Percentiles rank a stretch among this genome's conserved stretches.
Evolutionary conservation across 768 basidiomycete species (phyloP).

Genomic region (Suillus clintonianus): DNA sequence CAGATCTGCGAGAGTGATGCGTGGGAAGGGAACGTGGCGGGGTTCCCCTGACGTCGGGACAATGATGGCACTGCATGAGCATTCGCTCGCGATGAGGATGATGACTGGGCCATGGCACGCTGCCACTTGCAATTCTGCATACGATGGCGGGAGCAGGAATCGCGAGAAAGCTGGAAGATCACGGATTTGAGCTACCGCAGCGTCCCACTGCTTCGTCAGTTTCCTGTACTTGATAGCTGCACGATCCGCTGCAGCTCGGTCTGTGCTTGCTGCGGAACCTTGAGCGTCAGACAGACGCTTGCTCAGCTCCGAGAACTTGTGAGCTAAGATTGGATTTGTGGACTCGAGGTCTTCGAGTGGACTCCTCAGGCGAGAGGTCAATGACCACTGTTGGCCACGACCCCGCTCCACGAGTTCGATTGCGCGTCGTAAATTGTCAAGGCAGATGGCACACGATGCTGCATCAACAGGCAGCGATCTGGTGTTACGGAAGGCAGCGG

Average conservation of each 20-base stretch:
- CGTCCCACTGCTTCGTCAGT: constrained; percentile 5
- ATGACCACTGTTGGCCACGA: constrained; percentile 28
- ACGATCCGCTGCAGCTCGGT: not conserved
- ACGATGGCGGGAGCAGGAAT: constrained; percentile 16
- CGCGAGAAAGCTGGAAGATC: constrained; percentile 10
- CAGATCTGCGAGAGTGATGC: constrained; percentile 15
- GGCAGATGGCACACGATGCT: constrained; percentile 16
- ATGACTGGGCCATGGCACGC: constrained; percentile 21
- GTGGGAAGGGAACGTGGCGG: constrained; percentile 17
- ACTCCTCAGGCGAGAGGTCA: constrained; percentile 24
- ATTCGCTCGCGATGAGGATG: constrained; percentile 14
- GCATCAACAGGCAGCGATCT: constrained; percentile 2
- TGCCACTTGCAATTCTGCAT: constrained; percentile 14
- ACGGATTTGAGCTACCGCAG: constrained; percentile 10
- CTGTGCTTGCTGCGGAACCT: not conserved
- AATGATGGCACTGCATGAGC: constrained; percentile 15
- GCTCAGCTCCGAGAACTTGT: constrained; percentile 9
- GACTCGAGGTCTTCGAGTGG: constrained; percentile 22
- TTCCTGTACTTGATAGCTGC: constrained; percentile 11
- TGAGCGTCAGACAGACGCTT: constrained; percentile 1
- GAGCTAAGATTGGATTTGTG: not conserved
- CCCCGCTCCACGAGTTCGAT: constrained; percentile 31
- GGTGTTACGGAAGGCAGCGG: no score
- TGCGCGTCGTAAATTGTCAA: constrained; percentile 10
- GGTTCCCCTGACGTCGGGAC: not conserved